These are phyloP conservation scores for Elongisporangium anandrum DNA, from an alignment of 352 stramenopile species.

Conservation along the genomic window DNA sequence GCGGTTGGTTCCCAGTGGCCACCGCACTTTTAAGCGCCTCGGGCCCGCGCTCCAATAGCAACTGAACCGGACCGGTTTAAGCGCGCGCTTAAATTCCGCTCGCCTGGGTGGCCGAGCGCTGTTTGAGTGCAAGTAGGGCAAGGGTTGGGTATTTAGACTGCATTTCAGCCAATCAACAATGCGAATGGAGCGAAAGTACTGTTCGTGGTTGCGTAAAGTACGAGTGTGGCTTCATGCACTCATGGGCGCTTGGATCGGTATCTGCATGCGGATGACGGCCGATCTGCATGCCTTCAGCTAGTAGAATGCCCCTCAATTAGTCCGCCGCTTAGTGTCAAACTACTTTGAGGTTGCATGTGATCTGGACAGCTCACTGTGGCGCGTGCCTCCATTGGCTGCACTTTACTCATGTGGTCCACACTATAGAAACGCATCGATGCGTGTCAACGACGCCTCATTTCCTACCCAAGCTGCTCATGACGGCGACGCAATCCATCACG, in stretches of 20 bases:
- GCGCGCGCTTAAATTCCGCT: not conserved
- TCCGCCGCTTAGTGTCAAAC: not conserved
- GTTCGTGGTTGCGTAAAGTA: not conserved
- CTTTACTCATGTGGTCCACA: not conserved
- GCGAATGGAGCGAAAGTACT: not conserved
- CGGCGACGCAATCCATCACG: constrained; percentile 16
- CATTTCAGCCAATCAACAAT: not conserved
- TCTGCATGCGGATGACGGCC: not conserved
- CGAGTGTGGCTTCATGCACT: too few species aligned
- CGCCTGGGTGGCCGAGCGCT: not conserved
- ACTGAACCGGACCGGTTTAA: not conserved
- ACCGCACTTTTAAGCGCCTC: not conserved
- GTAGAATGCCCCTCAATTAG: too few species aligned
- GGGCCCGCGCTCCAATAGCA: not conserved
- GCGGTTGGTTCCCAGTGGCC: constrained; percentile 48
- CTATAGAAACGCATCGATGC: not conserved
- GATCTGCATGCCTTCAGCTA: too few species aligned
- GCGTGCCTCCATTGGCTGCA: not conserved
- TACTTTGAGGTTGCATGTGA: not conserved
- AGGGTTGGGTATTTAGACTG: not conserved
- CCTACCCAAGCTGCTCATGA: constrained; percentile 22
- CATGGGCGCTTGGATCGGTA: not conserved
- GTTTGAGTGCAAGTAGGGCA: not conserved
- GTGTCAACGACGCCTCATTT: not conserved
- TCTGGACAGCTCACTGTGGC: too few species aligned